phyloP scores from a whole-genome alignment of 257 asterid genomes.

The Nicotiana knightiana region DNA sequence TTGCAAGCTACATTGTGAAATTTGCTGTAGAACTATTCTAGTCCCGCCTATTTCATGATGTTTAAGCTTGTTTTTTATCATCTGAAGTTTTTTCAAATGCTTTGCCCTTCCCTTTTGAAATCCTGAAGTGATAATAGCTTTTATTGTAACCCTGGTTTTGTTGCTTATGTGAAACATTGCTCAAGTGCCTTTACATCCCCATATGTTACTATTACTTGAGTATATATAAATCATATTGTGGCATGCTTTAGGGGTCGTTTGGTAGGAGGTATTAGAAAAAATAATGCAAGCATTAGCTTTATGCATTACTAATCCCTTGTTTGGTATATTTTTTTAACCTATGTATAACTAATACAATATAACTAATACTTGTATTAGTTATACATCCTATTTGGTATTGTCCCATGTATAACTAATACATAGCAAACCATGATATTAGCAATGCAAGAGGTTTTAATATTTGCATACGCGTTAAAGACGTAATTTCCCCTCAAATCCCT shows the following conservation, averaged over 20 bases:
- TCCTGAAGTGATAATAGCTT: background rate
- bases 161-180: background rate
- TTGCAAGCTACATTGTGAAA: background rate
- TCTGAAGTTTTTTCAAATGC: background rate
- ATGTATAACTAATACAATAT: no score
- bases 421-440: no score
- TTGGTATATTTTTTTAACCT: no score
- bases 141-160: background rate
- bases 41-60: background rate
- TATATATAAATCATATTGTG: background rate
- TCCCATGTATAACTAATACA: no score
- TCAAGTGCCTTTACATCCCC: background rate
- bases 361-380: no score
- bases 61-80: background rate
- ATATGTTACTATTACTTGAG: background rate
- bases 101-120: background rate
- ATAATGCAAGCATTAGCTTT: no score
- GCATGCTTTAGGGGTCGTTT: background rate
- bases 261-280: no score
- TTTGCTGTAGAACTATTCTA: background rate
- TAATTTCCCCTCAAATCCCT: no score
- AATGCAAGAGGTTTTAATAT: no score
- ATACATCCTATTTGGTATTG: no score
- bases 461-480: no score
- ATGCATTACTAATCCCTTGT: no score